Base-by-base conservation (phyloP, 2,329 filamentous ascomycete species). In the Calonectria honghensis region DNA sequence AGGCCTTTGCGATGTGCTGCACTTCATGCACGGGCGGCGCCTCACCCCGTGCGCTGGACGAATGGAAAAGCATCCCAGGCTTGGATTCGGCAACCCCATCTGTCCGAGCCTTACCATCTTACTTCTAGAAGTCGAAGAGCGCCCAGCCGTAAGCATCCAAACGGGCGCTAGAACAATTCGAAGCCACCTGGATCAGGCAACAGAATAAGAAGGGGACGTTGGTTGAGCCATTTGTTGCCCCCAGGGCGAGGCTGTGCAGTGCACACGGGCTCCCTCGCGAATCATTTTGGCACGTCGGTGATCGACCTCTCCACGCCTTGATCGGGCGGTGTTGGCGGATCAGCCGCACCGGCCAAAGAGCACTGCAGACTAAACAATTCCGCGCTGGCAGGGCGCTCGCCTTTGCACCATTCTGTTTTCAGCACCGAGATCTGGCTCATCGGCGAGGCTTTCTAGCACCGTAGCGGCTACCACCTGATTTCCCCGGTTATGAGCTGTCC, bases 401-500 rank as follows among this genome's bases (percentile, higher is more conserved):
- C 29, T 6, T 10, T 45, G 29, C 61, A 31, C 41, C n/a, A 48
- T 65, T 13, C 61, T 65, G 24, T 13, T 48, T 65, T 65, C 37
- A 50, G 41, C 27, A 65, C 61, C 61, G 61, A 65, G 41, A 50
- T 50, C n/a, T 45, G 31, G 39, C 61, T 24, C 41, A 50, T 20
- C 27, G 39, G 61, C 41, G 31, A 65, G 61, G 61, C 61, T 65
- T 39, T 65, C 61, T 35, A 50, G 41, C 39, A 65, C 10, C 41
- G 11, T 48, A 39, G 61, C 2, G 29, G 24, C 51, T 2, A 50
- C 18, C 41, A 24, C 27, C 41, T 50, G 61, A 35, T 50, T 48
- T 50, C 61, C 13, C 32, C 20, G 29, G 20, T 27, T 27, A 35
- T 24, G 18, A n/a, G 16, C 41, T 32, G 27, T 35, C 41, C 35